Evolutionary conservation across 371 early-diverging fungal genomes (phyloP).

Genomic region (Syncephalis plumigaleata): DNA sequence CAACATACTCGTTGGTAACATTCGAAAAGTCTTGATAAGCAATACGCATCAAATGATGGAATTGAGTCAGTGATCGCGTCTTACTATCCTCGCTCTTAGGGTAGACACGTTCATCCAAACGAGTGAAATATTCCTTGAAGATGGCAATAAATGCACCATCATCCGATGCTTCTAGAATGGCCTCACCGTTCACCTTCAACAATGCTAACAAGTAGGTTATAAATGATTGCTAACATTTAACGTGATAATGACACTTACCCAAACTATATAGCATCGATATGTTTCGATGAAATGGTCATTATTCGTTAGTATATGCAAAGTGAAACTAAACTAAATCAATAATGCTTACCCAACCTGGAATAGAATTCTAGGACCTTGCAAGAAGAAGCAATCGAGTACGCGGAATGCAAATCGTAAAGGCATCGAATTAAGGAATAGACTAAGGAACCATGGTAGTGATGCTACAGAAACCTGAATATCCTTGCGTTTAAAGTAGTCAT

Average conservation of each 20-base stretch:
- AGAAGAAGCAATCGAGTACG: conserved; percentile 82
- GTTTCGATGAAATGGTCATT: not conserved
- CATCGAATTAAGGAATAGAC: conserved; percentile 85
- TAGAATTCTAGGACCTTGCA: conserved; percentile 83
- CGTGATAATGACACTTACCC: not conserved
- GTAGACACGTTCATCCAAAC: conserved; percentile 46
- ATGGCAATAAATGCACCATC: conserved; percentile 83
- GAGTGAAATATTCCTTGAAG: conserved; percentile 51
- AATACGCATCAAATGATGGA: conserved; percentile 78
- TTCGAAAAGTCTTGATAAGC: conserved; percentile 83
- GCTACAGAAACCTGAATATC: conserved; percentile 92
- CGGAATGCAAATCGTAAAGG: conserved; percentile 74
- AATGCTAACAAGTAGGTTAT: conserved; percentile 36
- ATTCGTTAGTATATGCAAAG: not conserved
- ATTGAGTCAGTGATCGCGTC: conserved; percentile 50
- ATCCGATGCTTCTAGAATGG: conserved; percentile 62
- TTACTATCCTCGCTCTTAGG: conserved; percentile 32
- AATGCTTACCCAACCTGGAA: conserved; percentile 74
- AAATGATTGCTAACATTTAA: not conserved
- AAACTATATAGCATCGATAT: not conserved
- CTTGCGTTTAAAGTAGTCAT: conserved; percentile 56
- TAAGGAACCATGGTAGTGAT: conserved; percentile 91
- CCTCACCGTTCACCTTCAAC: conserved; percentile 82
- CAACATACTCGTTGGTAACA: conserved; percentile 59
- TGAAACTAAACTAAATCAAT: not conserved